Base-by-base conservation (phyloP, 495 filamentous ascomycete genomes). In the Penicillium alfredii region DNA sequence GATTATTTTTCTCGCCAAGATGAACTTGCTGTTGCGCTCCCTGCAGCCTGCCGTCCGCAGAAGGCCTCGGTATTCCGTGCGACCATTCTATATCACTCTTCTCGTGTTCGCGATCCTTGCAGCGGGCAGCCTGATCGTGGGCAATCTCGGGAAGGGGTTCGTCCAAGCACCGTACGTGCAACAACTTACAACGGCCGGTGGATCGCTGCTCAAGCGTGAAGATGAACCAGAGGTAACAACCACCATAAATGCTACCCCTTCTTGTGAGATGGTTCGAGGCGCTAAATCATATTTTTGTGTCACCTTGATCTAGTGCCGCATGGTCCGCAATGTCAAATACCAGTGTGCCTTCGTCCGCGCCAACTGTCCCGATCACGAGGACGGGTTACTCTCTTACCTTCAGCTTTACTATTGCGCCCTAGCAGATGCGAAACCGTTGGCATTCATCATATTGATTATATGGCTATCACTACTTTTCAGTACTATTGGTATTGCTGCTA, bases 401-500 rank as follows among this genome's bases (percentile, higher is more conserved):
- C 72, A 78, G 9, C 72, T 99, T 21, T 97, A 95, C 64, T 99
- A 97, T 58, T 99, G 93, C 69, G 63, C 67, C 17, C 64, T 93
- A 15, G 72, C 70, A 31, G 59, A 79, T 44, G 79, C 67, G n/a
- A 76, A 86, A 50, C 78, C 81, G 2, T 32, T 94, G 35, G 87
- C 86, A 13, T 89, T 97, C 48, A 56, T 68, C 4, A 69, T 95
- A 19, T 63, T 99, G 19, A 68, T 82, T 17, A 38, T 80, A 26
- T 99, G 93, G 93, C 69, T 95, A 4, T 83, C 76, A n/a, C 66
- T 95, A 16, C 77, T 97, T 4, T 99, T 99, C 54, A 89, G 81
- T 45, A 96, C 93, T 2, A 95, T 99, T 35, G 93, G 93, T n/a
- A 95, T 97, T 46, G 93, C 93, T 4, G 92, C 93, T 14, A 93